Conservation (phyloP, 345 rosid genomes). For the Pugionium cornutum region DNA sequence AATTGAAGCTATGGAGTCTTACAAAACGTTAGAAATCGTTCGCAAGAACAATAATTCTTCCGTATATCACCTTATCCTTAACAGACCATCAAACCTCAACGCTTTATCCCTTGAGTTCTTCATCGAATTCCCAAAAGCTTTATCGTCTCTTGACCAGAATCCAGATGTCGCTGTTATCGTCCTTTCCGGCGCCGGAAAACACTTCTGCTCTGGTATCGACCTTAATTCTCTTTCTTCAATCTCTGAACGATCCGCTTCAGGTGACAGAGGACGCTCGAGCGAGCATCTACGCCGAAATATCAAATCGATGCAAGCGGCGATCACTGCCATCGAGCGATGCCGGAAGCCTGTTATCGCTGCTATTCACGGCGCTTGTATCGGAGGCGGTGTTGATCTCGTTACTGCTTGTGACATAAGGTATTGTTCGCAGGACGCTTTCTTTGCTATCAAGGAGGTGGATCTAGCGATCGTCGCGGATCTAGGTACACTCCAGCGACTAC, state of each 20-base stretch:
- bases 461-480: constrained; percentile 77
- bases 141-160: constrained; percentile 59
- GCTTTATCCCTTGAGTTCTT: constrained; percentile 68
- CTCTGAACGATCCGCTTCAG: constrained; percentile 23
- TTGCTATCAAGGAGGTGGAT: constrained; percentile 83
- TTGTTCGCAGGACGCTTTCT: constrained; percentile 61
- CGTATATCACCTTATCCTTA: constrained; percentile 57
- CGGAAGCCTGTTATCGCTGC: constrained; percentile 79
- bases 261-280: constrained; percentile 54
- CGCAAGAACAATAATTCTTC: constrained; percentile 44
- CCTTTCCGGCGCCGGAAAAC: constrained; percentile 66
- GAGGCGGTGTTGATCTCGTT: constrained; percentile 64
- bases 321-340: constrained; percentile 75
- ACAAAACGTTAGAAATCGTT: constrained; percentile 52
- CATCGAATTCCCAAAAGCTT: constrained; percentile 66
- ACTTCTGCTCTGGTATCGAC: constrained; percentile 86
- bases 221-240: constrained; percentile 44
- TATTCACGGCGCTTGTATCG: constrained; percentile 76
- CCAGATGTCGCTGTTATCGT: constrained; percentile 55
- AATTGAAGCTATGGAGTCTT: constrained; percentile 38
- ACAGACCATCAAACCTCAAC: constrained; percentile 64
- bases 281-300: constrained; percentile 60
- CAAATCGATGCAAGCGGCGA: constrained; percentile 64
- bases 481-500: constrained; percentile 85
- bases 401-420: constrained; percentile 84